Evolutionary conservation across 2,329 filamentous ascomycete genomes (phyloP).

Genomic region (Fusarium papillatum): DNA sequence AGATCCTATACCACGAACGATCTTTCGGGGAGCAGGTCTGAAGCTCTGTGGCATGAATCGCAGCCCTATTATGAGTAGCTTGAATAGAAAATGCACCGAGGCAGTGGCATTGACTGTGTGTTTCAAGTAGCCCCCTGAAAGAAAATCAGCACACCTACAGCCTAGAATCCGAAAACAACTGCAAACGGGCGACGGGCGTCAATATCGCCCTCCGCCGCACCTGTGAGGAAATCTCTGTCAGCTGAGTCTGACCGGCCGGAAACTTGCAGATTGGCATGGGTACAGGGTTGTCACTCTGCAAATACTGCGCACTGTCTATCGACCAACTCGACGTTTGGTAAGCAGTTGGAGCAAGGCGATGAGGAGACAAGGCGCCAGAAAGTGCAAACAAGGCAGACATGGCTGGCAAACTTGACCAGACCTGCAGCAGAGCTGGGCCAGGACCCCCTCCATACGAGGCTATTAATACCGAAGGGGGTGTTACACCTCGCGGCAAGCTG

Average conservation of each 20-base stretch:
- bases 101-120: neutral
- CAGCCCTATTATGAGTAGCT: neutral
- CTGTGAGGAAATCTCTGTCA: conserved; percentile 16
- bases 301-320: conserved; percentile 21
- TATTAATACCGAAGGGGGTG: neutral
- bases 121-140: neutral
- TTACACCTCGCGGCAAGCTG: neutral
- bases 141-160: conserved; percentile 16
- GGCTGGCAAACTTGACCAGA: neutral
- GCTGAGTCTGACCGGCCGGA: neutral
- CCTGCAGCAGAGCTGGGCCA: neutral
- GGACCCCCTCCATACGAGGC: no score
- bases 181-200: conserved; percentile 7
- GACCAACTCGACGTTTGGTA: neutral
- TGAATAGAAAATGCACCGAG: neutral
- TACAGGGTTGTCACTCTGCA: conserved; percentile 17
- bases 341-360: conserved; percentile 1
- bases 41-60: neutral
- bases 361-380: neutral
- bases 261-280: conserved; percentile 1
- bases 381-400: conserved; percentile 3
- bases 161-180: conserved; percentile 9
- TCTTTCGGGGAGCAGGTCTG: neutral
- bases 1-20: neutral
- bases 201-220: neutral